Evolutionary conservation across 176 grass and related monocot species (phyloP).

Genomic region (Aegilops bicornis): DNA sequence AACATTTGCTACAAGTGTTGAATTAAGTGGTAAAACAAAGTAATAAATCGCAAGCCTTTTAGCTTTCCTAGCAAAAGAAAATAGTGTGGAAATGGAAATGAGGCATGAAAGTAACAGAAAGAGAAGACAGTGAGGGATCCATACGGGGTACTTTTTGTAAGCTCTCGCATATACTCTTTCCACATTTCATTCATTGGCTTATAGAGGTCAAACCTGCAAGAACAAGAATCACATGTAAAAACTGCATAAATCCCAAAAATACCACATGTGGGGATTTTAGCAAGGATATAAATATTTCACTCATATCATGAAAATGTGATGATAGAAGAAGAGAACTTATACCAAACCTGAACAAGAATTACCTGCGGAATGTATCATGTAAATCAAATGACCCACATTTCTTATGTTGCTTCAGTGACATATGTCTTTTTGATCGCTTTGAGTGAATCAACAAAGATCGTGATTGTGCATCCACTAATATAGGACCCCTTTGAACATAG

Average conservation of each 20-base stretch:
- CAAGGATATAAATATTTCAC: conserved; percentile 9
- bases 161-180: conserved; percentile 69
- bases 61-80: conserved; percentile 8
- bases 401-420: conserved; percentile 71
- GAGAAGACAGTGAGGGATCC: conserved; percentile 5
- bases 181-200: conserved; percentile 91
- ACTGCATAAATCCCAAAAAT: background rate
- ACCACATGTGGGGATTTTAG: background rate
- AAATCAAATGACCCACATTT: conserved; percentile 65
- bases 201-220: conserved; percentile 76
- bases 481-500: conserved; percentile 48
- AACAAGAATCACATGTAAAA: conserved; percentile 23
- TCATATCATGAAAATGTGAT: background rate
- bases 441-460: conserved; percentile 57
- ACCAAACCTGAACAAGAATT: background rate
- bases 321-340: background rate
- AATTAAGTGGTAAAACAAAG: background rate
- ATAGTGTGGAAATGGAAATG: background rate
- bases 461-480: conserved; percentile 45
- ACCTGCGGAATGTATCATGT: conserved; percentile 45
- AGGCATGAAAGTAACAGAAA: conserved; percentile 1
- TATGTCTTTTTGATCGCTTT: conserved; percentile 57
- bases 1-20: background rate
- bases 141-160: conserved; percentile 52
- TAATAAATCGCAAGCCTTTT: background rate